Conservation (phyloP, 768 basidiomycete species). For the Phanerodontia chrysosporium region DNA sequence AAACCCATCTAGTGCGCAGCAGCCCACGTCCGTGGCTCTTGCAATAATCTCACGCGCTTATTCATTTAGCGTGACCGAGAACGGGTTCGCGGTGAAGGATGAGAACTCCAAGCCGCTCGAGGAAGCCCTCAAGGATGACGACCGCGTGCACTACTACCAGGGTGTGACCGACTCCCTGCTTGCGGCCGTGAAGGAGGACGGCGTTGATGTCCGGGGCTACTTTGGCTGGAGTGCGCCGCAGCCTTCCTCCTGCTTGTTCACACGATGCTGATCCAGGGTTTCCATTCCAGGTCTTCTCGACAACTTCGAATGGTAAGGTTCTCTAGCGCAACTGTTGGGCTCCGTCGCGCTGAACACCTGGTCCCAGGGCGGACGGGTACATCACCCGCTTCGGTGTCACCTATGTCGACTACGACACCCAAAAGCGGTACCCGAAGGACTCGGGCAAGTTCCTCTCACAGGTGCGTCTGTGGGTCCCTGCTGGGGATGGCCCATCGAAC, state of each 20-base stretch:
- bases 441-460: constrained; percentile 54
- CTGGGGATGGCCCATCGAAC: too few species aligned
- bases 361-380: constrained; percentile 57
- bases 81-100: constrained; percentile 66
- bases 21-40: neutral
- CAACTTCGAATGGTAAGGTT: constrained; percentile 59
- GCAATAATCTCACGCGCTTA: neutral
- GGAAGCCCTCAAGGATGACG: constrained; percentile 51
- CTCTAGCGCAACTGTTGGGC: neutral
- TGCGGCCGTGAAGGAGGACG: constrained; percentile 56
- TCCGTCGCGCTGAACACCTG: neutral
- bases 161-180: constrained; percentile 53
- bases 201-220: constrained; percentile 57
- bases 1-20: constrained; percentile 50
- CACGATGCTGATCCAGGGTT: constrained; percentile 4
- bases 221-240: constrained; percentile 62
- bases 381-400: constrained; percentile 65
- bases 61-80: constrained; percentile 58
- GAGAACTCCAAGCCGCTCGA: constrained; percentile 52
- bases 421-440: constrained; percentile 60
- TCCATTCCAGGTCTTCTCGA: constrained; percentile 50
- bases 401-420: constrained; percentile 68
- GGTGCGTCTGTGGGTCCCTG: constrained; percentile 33
- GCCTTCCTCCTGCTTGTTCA: neutral
- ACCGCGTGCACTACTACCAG: constrained; percentile 64